Evolutionary conservation across 768 basidiomycete species (phyloP).

Genomic region (Infundibulicybe gibba): DNA sequence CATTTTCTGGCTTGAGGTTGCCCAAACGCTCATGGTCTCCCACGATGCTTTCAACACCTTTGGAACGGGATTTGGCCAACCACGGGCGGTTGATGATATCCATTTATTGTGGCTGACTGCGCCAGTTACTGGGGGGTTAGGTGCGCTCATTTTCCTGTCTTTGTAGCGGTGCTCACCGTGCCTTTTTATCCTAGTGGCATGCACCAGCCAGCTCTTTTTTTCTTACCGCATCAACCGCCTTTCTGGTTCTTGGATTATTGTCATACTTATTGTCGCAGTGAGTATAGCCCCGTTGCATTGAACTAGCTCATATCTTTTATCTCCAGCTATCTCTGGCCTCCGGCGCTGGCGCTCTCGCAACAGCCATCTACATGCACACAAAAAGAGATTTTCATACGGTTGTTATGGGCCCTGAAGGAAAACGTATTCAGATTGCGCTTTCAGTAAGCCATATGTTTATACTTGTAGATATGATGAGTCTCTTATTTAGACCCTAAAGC

Average conservation of each 20-base stretch:
- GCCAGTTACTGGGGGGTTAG: conserved; percentile 24
- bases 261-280: neutral
- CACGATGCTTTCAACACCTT: conserved; percentile 23
- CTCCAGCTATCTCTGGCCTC: neutral
- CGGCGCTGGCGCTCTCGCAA: neutral
- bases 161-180: too few species aligned
- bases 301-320: neutral
- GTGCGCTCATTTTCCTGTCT: conserved; percentile 9
- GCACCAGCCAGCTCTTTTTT: conserved; percentile 1
- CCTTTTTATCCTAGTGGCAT: neutral
- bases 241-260: neutral
- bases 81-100: conserved; percentile 16
- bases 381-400: too few species aligned
- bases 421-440: too few species aligned
- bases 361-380: neutral
- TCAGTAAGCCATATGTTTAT: too few species aligned
- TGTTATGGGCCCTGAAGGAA: too few species aligned
- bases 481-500: too few species aligned
- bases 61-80: conserved; percentile 21
- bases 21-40: conserved; percentile 21
- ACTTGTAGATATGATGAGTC: too few species aligned
- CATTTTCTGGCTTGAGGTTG: conserved; percentile 22
- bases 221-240: neutral
- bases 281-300: neutral
- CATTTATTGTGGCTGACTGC: conserved; percentile 21